Base-by-base conservation (phyloP, 345 rosid species). In the Ceriops tagal region DNA sequence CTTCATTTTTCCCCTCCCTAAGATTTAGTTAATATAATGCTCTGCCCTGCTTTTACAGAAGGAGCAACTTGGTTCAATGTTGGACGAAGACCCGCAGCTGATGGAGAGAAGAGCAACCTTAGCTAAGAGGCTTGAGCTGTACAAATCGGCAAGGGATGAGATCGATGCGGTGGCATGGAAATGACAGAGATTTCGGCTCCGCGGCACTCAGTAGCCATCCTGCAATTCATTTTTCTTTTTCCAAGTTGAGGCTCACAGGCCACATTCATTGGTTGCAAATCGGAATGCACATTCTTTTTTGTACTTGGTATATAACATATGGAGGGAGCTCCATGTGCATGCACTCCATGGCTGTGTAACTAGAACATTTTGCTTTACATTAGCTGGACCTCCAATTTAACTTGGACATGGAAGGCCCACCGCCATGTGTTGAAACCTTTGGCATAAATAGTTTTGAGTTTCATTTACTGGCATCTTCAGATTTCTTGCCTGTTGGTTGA, bases 161-260 rank as follows among this genome's bases (percentile, higher is more conserved):
- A 95, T 95, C 6, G 98, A 95, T 66, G 72, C 96, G 0, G 98
- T 90, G 61, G 98, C 98, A 1, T 95, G 99, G 99, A 95, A 88
- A 81, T 95, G 81, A 83, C 74, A 34, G 57, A 20, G 30, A 18
- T 56, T 62, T 13, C 43, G 18, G 4, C 57, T 5, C 26, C 30
- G 10, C 11, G 30, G 59, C 24, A 5, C 9, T 56, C 59, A 24
- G 7, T 24, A 21, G 11, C 28, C 28, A 56, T 4, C 24, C 18
- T 19, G 4, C 59, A 9, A 56, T 22, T 56, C 59, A 21, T 56
- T 24, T 10, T 16, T 22, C 24, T 32, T 46, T 75, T 69, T 53
- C 6, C 64, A 6, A 15, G 8, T 13, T 24, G 19, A 62, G 62
- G 22, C 20, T 69, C 56, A 21, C 21, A 68, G 35, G n/a, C 21